Conservation (phyloP, 75 land plant genomes). For the Pinus tabuliformis region DNA sequence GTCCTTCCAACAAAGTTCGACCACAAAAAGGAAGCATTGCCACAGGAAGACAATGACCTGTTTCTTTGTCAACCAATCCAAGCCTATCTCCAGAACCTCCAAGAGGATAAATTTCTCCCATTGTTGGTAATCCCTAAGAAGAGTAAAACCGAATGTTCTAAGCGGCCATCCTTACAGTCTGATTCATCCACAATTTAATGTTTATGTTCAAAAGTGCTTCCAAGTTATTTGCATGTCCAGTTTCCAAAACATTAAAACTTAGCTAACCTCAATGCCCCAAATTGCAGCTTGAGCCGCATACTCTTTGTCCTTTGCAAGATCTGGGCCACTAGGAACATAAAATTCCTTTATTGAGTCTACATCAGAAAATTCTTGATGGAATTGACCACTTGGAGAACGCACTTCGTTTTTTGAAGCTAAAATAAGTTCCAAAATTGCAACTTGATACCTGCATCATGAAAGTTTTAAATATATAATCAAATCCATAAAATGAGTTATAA, state of each 20-base stretch:
- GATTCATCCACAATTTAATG: constrained; percentile 5
- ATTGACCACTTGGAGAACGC: constrained; percentile 19
- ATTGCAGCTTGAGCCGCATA: constrained; percentile 88
- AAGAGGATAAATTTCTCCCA: constrained; percentile 98
- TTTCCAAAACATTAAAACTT: neutral
- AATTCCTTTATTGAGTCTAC: constrained; percentile 35
- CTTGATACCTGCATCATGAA: constrained; percentile 61
- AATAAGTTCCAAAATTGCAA: constrained; percentile 74
- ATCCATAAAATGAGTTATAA: neutral
- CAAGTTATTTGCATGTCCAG: neutral
- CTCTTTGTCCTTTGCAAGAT: constrained; percentile 63
- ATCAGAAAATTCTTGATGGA: constrained; percentile 18
- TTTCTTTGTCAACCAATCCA: constrained; percentile 76
- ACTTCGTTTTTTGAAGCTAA: constrained; percentile 35
- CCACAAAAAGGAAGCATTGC: constrained; percentile 99
- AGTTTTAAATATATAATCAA: neutral
- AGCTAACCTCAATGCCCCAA: constrained; percentile 95
- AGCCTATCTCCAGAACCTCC: constrained; percentile 98
- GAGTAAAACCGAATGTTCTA: neutral
- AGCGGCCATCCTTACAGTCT: neutral
- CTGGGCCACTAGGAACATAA: constrained; percentile 72
- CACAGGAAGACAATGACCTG: constrained; percentile 94
- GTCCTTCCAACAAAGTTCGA: constrained; percentile 87
- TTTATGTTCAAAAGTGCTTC: neutral
- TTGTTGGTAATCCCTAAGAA: constrained; percentile 72